Base-by-base conservation (phyloP, 1,284 basidiomycete species). In the Erythrobasidium hasegawianum region DNA sequence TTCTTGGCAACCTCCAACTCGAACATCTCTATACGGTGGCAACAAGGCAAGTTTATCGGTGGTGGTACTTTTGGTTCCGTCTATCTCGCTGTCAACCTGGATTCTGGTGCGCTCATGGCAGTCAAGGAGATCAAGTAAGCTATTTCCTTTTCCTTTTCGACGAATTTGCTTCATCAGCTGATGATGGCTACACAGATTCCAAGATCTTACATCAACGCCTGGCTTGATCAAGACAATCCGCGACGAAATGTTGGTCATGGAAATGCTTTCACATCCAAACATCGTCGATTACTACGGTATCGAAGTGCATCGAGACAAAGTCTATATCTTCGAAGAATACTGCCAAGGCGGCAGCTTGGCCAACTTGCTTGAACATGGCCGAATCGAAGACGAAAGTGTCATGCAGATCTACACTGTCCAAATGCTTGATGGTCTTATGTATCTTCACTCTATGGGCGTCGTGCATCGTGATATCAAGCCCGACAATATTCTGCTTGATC, bases 211-310 rank as follows among this genome's bases (percentile, higher is more conserved):
- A 79, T 94, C 58, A 83, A 89, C 54, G 86, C 78, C 79, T 1
- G 72, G 72, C 49, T 71, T 80, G 14, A 78, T 94, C 79, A 85
- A 90, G 70, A 92, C 96, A 76, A 97, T 99, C 79, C 89, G 88
- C 77, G 94, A 98, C 77, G 96, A 99, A 79, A 87, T 97, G 71
- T 88, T 86, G 72, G 93, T 98, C 69, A 99, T 99, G 96, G 92
- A 96, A 78, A 89, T 98, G 87, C 83, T 99, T 33, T 89, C 90
- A 71, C 96, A 99, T 78, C 92, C 91, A 14, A 98, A 99, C 75
- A 89, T 98, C 64, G 96, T 99, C 67, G 94, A 98, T 78, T 99
- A 97, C 79, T 97, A 97, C 76, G 96, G 96, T 41, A 96, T 99
- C 73, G 96, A 99, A 78, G 95, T 97, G 4, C 95, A 98, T 77